Evolutionary conservation across 306 rosid genomes (phyloP).

Genomic region (Nissolia schottii): DNA sequence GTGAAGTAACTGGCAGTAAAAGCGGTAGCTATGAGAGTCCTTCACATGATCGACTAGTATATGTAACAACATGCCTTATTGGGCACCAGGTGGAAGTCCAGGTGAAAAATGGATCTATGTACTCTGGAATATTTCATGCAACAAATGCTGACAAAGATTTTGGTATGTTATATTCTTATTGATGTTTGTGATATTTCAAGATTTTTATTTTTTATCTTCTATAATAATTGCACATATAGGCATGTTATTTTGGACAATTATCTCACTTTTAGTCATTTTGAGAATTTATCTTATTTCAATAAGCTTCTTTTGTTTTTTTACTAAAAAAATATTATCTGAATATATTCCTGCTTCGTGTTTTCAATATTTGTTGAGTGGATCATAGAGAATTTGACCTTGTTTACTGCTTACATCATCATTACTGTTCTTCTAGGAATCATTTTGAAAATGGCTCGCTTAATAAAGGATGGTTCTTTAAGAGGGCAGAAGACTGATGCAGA

Average conservation of each 20-base stretch:
- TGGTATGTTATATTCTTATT: constrained; percentile 44
- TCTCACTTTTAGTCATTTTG: neutral
- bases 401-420: neutral
- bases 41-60: constrained; percentile 68
- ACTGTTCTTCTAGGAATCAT: constrained; percentile 50
- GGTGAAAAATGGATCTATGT: constrained; percentile 72
- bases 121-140: constrained; percentile 89
- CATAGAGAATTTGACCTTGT: neutral
- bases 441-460: constrained; percentile 88
- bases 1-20: constrained; percentile 52
- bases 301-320: neutral
- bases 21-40: constrained; percentile 49
- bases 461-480: constrained; percentile 53
- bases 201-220: neutral
- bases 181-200: constrained; percentile 9
- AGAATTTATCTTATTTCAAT: neutral
- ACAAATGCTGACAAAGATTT: constrained; percentile 70
- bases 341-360: neutral
- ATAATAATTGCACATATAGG: constrained; percentile 3
- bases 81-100: constrained; percentile 91
- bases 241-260: neutral
- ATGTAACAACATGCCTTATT: constrained; percentile 60
- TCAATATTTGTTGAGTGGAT: neutral
- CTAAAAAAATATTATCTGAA: neutral
- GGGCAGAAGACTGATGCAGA: constrained; percentile 68